These are phyloP conservation scores for Fusarium dlaminii DNA, from an alignment of 2,329 filamentous ascomycete genomes.

Conservation along the genomic window DNA sequence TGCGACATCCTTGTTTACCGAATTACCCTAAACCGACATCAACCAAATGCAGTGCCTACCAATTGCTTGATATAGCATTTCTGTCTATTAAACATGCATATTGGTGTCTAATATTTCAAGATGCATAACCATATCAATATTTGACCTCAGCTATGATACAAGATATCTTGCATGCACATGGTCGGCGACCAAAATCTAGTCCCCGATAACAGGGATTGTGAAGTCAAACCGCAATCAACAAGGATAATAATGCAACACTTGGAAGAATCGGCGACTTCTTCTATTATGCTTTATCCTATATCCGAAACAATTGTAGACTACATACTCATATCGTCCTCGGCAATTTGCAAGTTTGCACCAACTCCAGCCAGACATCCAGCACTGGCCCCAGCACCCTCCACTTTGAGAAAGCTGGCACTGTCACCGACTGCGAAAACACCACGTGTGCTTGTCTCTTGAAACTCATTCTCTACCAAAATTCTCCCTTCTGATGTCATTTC, in stretches of 20 bases:
- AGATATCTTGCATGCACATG: rapidly evolving
- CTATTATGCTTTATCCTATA: rapidly evolving
- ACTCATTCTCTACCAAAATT: neutral
- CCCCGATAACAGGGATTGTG: neutral
- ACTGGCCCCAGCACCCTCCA: too few relatives aligned
- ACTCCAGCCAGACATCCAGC: neutral
- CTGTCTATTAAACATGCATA: too few relatives aligned
- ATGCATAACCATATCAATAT: too few relatives aligned
- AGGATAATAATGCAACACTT: rapidly evolving
- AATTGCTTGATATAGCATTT: neutral
- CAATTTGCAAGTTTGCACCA: slow-evolving; percentile 2
- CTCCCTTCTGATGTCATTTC: neutral
- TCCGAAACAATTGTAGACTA: rapidly evolving
- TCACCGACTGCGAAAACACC: neutral
- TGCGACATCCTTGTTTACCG: too few relatives aligned
- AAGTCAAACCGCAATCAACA: too few relatives aligned
- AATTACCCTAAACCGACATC: neutral
- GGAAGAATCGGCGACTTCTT: neutral
- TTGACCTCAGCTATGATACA: too few relatives aligned
- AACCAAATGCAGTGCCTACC: rapidly evolving
- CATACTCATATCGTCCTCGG: neutral
- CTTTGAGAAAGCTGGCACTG: neutral
- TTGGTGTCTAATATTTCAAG: rapidly evolving
- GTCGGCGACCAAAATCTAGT: neutral
- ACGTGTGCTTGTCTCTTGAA: neutral